These are phyloP conservation scores for Thymus quinquecostatus DNA, from an alignment of 257 asterid species.

Conservation along the genomic window DNA sequence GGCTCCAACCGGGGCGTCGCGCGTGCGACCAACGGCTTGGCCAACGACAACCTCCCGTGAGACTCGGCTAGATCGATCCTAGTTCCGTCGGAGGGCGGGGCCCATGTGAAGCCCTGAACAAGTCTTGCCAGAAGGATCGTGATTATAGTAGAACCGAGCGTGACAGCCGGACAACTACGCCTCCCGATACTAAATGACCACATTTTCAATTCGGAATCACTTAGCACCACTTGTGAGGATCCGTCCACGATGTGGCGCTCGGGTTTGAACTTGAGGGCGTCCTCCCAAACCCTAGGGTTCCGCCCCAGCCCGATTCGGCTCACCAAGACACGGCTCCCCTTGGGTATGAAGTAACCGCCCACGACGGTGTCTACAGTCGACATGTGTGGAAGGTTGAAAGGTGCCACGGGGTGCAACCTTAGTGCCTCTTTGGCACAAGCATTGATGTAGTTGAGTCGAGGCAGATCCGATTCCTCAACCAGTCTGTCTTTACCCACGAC, in stretches of 20 bases:
- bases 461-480: conserved; percentile 31
- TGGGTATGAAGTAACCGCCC: conserved; percentile 36
- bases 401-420: conserved; percentile 33
- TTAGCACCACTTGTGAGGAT: conserved; percentile 1
- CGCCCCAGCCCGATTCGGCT: conserved; percentile 40
- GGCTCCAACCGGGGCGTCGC: conserved; percentile 30
- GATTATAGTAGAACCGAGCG: conserved; percentile 26
- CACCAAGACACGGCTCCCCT: conserved; percentile 37
- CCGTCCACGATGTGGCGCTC: conserved; percentile 31
- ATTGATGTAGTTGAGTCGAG: conserved; percentile 14
- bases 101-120: conserved; percentile 18
- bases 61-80: conserved; percentile 1
- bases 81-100: neutral
- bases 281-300: conserved; percentile 42
- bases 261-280: conserved; percentile 27
- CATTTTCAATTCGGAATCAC: conserved; percentile 26
- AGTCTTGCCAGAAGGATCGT: conserved; percentile 32
- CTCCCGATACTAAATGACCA: conserved; percentile 38
- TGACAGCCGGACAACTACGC: conserved; percentile 33
- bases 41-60: neutral
- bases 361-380: conserved; percentile 20
- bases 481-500: conserved; percentile 31
- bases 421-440: conserved; percentile 38
- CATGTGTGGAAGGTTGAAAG: conserved; percentile 33
- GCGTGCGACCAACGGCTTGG: conserved; percentile 17